Evolutionary conservation across 164 flowering plant species (phyloP), one percentile per base, ranked within the genome.

Genomic region (Chloranthus sessilifolius): DNA sequence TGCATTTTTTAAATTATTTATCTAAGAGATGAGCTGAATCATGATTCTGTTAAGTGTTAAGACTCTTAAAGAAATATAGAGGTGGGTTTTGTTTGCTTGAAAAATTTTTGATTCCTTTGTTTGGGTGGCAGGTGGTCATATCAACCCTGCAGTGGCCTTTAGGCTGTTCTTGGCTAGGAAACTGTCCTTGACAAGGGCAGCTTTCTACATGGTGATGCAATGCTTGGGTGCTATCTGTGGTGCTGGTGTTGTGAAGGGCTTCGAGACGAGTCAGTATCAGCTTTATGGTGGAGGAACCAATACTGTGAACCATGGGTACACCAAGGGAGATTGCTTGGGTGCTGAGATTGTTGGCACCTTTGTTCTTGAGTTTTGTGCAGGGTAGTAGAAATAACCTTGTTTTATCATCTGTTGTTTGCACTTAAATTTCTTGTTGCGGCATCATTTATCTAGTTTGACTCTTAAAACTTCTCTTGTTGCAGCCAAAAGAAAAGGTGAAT

Each of bases 401-500:
- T n/a, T n/a, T n/a, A n/a, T n/a, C n/a, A n/a, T n/a, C n/a, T n/a
- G n/a, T n/a, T n/a, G n/a, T n/a, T n/a, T n/a, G n/a, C n/a, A n/a
- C n/a, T n/a, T n/a, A n/a, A n/a, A n/a, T n/a, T n/a, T n/a, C n/a
- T n/a, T n/a, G n/a, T n/a, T n/a, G n/a, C n/a, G n/a, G n/a, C n/a
- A n/a, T n/a, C n/a, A n/a, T n/a, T n/a, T n/a, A n/a, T n/a, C n/a
- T n/a, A n/a, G n/a, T n/a, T n/a, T n/a, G n/a, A n/a, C n/a, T n/a
- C n/a, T n/a, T n/a, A n/a, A n/a, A n/a, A n/a, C n/a, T n/a, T n/a
- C n/a, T n/a, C n/a, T n/a, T n/a, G n/a, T n/a, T 75, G 74, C 88
- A 89, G 97, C 85, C 94, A 26, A 82, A 79, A 68, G 91, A 84
- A 67, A 60, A 87, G 80, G 80, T 73, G 66, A 77, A 65, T 28